Evolutionary conservation across 208 protist genomes (phyloP), one percentile per base, ranked within the genome.

Genomic region (Trypanosoma cruzi): DNA sequence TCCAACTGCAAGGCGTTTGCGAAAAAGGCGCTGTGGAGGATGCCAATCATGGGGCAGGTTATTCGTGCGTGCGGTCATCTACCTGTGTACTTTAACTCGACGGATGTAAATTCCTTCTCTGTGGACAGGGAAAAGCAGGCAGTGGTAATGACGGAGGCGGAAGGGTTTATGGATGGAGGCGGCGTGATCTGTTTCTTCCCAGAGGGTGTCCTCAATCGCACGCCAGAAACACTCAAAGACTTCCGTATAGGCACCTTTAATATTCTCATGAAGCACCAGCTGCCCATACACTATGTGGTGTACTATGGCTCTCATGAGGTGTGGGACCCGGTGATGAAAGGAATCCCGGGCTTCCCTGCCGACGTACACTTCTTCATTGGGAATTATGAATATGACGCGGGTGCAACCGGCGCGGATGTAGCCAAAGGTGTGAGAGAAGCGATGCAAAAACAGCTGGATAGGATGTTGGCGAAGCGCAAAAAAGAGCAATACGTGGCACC

Each of bases 201-300:
- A 2, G 92, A 97, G 60, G 90, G 92, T 2, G 85, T 79, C 4
- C 56, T 97, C 26, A 97, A 95, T 69, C 82, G 77, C 64, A 86
- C 63, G n/a, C 89, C 92, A 18, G 81, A 89, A 72, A 78, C 79
- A 28, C 84, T 97, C 37, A 82, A 80, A 52, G 77, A 87, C 65
- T 96, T 97, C 72, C 88, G 92, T 13, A 81, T 90, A 11, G 92
- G 92, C 32, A 90, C 85, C 61, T 95, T 97, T 69, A 77, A 81
- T 32, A 82, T 79, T 50, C 77, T 94, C 22, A 40, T 95, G 11
- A 59, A 83, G 48, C 78, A 93, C 76, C 76, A 83, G 37, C 50
- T 93, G 20, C 64, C 77, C 2, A 40, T 97, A 10, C 90, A 90
- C 76, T 93, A 92, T 73, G 80, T 76, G 44, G 80, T 95, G n/a